Evolutionary conservation across 768 basidiomycete species (phyloP), one percentile per base, ranked within the genome.

Genomic region (Boletus subcaerulescens): DNA sequence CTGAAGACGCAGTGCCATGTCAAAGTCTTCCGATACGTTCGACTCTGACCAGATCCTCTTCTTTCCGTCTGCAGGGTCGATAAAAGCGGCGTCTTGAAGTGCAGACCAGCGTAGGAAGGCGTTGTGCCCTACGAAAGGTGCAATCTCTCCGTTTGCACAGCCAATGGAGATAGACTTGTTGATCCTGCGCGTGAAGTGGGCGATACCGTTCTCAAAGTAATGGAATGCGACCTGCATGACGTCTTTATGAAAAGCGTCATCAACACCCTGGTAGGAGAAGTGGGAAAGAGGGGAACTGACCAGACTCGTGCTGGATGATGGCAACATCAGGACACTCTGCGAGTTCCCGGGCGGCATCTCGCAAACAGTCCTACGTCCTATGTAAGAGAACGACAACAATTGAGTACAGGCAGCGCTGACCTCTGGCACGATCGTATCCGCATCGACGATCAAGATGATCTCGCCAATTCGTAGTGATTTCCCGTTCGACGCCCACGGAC

Each of bases 261-360:
- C 59, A 81, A 80, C 10, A 24, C 41, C 17, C 14, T 9, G 38
- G 9, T 17, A 20, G 14, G 12, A 39, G 15, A 44, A 20, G n/a
- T 10, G 12, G 0, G 42, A 54, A 17, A 33, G 47, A 26, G 15
- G 60, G 69, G 52, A n/a, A 41, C 56, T 1, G 0, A 66, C 86
- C 89, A 2, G 89, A 91, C 64, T 89, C 89, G 64, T 96, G 93
- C 65, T 95, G 93, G 51, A 95, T 93, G 76, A 95, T 93, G 13
- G 87, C 91, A 40, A 93, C 86, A 43, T 94, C 88, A 0, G 91
- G 91, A 59, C 86, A 87, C 67, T 88, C 86, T 18, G 82, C 74
- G 54, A 95, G 77, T 67, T 96, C 93, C 39, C 89, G 81, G 2
- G 91, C 92, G 1, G 93, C 93, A 72, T 95, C 93, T 45, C 91